phyloP scores from a whole-genome alignment of 345 rosid species.

The Noccaea bulbosa region DNA sequence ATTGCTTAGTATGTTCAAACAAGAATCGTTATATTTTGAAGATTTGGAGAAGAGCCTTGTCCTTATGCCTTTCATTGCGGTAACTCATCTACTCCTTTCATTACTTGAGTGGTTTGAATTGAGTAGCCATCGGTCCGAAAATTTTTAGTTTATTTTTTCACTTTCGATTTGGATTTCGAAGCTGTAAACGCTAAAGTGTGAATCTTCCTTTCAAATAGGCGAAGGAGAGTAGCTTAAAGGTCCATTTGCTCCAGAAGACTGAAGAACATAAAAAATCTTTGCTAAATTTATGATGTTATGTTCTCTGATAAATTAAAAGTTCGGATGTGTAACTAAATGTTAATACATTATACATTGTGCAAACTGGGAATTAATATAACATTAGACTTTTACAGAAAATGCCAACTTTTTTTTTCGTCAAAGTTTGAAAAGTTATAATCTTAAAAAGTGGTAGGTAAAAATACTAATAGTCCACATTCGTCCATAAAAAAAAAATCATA shows the following conservation, averaged over 20 bases:
- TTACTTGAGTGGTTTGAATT: background rate
- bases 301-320: background rate
- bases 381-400: background rate
- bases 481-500: background rate
- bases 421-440: background rate
- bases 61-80: constrained; percentile 39
- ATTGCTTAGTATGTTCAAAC: constrained; percentile 51
- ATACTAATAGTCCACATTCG: background rate
- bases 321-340: constrained; percentile 8
- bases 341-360: background rate
- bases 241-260: constrained; percentile 44
- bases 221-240: constrained; percentile 43
- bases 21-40: constrained; percentile 48
- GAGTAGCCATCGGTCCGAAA: background rate
- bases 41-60: constrained; percentile 46
- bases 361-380: background rate
- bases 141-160: background rate
- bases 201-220: constrained; percentile 41
- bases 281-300: background rate
- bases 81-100: constrained; percentile 32
- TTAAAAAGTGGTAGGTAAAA: background rate
- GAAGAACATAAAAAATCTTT: constrained; percentile 9
- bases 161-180: background rate
- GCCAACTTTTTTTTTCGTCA: background rate
- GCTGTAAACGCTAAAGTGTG: background rate